phyloP scores from a whole-genome alignment of 192 early-diverging fungal species.

The Coemansia sp. region DNA sequence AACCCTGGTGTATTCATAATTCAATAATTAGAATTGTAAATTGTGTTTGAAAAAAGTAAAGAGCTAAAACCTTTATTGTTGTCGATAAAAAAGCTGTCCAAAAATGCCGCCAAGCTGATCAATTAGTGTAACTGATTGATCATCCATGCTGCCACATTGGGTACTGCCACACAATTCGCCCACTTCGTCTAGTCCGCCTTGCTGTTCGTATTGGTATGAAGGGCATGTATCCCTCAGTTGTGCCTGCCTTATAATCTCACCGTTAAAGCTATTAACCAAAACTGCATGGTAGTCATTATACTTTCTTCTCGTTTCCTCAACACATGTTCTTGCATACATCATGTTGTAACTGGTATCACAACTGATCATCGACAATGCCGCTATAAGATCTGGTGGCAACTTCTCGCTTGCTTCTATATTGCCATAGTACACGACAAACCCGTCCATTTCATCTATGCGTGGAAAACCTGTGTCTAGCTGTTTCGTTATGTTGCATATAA shows the following conservation, averaged over 20 bases:
- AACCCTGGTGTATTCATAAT: constrained; percentile 34
- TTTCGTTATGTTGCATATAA: not conserved
- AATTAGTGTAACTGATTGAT: not conserved
- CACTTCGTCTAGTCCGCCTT: no score
- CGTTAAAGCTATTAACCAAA: not conserved
- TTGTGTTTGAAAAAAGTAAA: not conserved
- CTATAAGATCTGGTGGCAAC: not conserved
- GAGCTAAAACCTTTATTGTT: not conserved
- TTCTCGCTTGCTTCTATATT: not conserved
- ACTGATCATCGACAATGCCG: no score
- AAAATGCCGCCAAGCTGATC: no score
- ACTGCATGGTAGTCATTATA: not conserved
- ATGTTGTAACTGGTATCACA: not conserved
- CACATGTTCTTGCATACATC: not conserved
- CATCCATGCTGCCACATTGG: no score
- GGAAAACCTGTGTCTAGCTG: no score
- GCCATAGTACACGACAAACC: not conserved
- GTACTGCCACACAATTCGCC: no score
- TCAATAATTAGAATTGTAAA: not conserved
- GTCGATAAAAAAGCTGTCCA: no score
- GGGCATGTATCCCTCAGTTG: no score
- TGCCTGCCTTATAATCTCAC: no score
- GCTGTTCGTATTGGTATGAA: no score
- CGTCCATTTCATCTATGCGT: not conserved
- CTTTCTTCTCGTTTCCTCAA: not conserved